These are phyloP conservation scores for Lipomyces sp. DNA, from an alignment of 805 yeast genomes.

Conservation along the genomic window DNA sequence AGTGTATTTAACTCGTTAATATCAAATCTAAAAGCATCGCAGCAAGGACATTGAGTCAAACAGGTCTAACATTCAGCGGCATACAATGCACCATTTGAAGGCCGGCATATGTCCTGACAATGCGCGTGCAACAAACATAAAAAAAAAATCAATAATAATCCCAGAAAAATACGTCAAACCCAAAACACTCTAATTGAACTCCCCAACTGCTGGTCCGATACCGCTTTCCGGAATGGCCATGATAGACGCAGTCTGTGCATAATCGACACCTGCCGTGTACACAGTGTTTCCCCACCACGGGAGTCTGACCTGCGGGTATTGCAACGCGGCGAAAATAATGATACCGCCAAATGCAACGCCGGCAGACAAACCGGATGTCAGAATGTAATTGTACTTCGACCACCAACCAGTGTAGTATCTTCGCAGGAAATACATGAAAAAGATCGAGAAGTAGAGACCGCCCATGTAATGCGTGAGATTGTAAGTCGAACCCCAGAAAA, in stretches of 20 bases:
- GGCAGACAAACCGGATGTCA: constrained; percentile 64
- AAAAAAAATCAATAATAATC: no score
- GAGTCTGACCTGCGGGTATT: constrained; percentile 34
- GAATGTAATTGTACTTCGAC: constrained; percentile 67
- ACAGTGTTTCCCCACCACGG: constrained; percentile 58
- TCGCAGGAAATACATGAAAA: constrained; percentile 56
- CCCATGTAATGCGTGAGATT: constrained; percentile 10
- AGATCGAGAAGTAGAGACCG: constrained; percentile 40
- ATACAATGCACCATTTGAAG: no score
- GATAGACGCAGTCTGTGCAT: constrained; percentile 2
- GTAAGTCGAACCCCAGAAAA: constrained; percentile 15
- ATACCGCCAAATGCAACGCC: constrained; percentile 65
- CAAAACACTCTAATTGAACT: no score
- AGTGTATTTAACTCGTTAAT: no score
- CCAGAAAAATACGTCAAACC: no score
- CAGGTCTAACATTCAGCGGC: no score
- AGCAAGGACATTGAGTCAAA: no score
- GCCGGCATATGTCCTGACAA: no score
- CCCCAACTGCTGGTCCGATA: no score
- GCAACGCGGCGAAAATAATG: constrained; percentile 49
- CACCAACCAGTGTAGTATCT: constrained; percentile 62
- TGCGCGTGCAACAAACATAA: no score
- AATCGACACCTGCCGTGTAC: constrained; percentile 6
- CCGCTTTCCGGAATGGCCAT: constrained; percentile 3
- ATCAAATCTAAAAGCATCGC: no score